Conservation (phyloP, 2,329 filamentous ascomycete genomes). For the Phyllosticta paracitricarpa region DNA sequence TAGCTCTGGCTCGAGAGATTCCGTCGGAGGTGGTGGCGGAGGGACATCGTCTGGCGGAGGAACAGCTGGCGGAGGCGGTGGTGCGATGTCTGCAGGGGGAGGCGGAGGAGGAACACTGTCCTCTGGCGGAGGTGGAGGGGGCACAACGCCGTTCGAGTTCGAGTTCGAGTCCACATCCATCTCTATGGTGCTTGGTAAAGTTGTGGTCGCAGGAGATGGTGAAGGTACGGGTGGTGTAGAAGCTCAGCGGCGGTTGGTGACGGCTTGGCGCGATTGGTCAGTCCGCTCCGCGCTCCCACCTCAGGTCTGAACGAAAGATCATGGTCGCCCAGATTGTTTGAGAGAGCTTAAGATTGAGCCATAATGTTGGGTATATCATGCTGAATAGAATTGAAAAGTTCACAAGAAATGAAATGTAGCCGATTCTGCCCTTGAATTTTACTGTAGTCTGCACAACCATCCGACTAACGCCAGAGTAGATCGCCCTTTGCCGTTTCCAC, state of each 20-base stretch:
- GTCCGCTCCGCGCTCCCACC: not conserved
- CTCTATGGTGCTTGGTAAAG: too few relatives aligned
- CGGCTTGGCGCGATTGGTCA: conserved; percentile 3
- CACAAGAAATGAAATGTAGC: not conserved
- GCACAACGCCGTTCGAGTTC: not conserved
- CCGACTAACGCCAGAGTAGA: not conserved
- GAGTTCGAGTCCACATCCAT: conserved; percentile 2
- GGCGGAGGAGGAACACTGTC: conserved; percentile 25
- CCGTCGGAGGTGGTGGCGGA: conserved; percentile 12
- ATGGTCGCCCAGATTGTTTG: not conserved
- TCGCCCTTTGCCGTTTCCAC: not conserved
- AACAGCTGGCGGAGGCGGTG: conserved; percentile 27
- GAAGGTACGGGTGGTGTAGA: not conserved
- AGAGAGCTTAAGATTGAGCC: too few relatives aligned
- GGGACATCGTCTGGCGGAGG: conserved; percentile 11
- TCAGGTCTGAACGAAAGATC: not conserved
- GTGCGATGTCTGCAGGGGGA: conserved; percentile 33
- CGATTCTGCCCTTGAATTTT: not conserved
- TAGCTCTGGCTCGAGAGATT: conserved; percentile 17
- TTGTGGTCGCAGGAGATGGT: not conserved
- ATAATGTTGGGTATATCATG: not conserved
- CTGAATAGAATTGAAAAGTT: not conserved
- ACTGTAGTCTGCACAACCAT: not conserved
- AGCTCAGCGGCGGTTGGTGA: not conserved
- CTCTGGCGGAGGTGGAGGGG: conserved; percentile 11